Evolutionary conservation across 345 rosid species (phyloP), one percentile per base, ranked within the genome.

Genomic region (Cardamine resedifolia): DNA sequence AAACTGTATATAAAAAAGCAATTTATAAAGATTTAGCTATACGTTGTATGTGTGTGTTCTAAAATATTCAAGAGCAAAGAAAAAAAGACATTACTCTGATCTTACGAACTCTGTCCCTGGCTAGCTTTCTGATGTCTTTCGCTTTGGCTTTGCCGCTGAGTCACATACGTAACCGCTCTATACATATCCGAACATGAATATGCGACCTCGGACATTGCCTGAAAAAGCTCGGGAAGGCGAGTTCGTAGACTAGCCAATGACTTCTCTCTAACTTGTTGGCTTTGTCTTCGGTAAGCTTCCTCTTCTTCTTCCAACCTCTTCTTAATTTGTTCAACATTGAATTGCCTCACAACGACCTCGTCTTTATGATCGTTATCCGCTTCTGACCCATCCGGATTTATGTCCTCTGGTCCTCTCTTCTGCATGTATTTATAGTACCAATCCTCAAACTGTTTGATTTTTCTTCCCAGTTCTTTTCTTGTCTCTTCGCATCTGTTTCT

Each of bases 221-320:
- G 59, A 66, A 88, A 95, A 23, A 95, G 86, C 73, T 88, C 98
- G 0, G 97, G 98, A 77, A 95, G 74, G 31, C 88, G 86, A 65
- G 82, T 81, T 65, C 72, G 83, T 27, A 91, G 90, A 73, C 87
- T 95, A 3, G 74, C 68, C 75, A 91, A 73, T 7, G 98, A 88
- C 78, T 91, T 95, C 57, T 86, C 90, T 74, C 99, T 84, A 58
- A 95, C 98, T 64, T 92, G 96, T n/a, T 50, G 38, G 77, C 97
- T 80, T 6, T 69, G 80, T 66, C 68, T 85, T 49, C 60, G 69
- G 75, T 88, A 85, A 6, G 81, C 84, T 58, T 83, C 89, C 63
- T 86, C 86, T 50, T 95, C 96, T 55, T 91, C 94, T 70, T 83
- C 86, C 72, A 92, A 65, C 58, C 79, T 85, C 74, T 70, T 83